Percentiles rank a stretch among this genome's conserved stretches.
Evolutionary conservation across 257 asterid species (phyloP).

Genomic region (Prunella vulgaris): DNA sequence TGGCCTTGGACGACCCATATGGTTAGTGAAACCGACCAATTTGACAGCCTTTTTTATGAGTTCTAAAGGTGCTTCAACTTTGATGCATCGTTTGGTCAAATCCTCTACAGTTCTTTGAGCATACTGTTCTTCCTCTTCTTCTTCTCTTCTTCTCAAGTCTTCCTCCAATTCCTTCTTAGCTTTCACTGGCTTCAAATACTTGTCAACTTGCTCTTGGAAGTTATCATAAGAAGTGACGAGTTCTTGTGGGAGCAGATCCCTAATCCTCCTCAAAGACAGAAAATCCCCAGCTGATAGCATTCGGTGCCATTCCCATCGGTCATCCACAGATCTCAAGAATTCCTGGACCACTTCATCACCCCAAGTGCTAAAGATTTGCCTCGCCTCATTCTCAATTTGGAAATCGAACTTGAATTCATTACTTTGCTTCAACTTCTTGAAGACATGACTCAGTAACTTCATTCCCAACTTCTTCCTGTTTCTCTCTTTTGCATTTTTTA

Average conservation of each 20-base stretch:
- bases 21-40: conserved; percentile 68
- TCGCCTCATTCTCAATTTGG: conserved; percentile 58
- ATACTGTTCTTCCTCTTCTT: conserved; percentile 65
- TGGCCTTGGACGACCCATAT: conserved; percentile 96
- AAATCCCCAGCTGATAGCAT: conserved; percentile 72
- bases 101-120: conserved; percentile 62
- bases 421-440: conserved; percentile 57
- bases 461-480: conserved; percentile 74
- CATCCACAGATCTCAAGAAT: conserved; percentile 60
- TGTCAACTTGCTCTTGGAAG: conserved; percentile 67
- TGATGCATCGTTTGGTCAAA: conserved; percentile 58
- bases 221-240: conserved; percentile 71
- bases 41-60: conserved; percentile 54
- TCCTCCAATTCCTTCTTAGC: conserved; percentile 62
- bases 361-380: conserved; percentile 60
- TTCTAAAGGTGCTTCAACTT: conserved; percentile 80
- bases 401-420: conserved; percentile 51
- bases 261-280: conserved; percentile 60
- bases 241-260: conserved; percentile 73
- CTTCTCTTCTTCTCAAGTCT: conserved; percentile 46
- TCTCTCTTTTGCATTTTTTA: conserved; percentile 75
- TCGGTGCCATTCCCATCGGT: conserved; percentile 75
- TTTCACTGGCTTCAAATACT: conserved; percentile 61
- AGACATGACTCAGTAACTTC: conserved; percentile 58
- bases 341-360: conserved; percentile 70